These are phyloP conservation scores for Niveomyces coronatus DNA, from an alignment of 2,329 filamentous ascomycete genomes.

Conservation along the genomic window DNA sequence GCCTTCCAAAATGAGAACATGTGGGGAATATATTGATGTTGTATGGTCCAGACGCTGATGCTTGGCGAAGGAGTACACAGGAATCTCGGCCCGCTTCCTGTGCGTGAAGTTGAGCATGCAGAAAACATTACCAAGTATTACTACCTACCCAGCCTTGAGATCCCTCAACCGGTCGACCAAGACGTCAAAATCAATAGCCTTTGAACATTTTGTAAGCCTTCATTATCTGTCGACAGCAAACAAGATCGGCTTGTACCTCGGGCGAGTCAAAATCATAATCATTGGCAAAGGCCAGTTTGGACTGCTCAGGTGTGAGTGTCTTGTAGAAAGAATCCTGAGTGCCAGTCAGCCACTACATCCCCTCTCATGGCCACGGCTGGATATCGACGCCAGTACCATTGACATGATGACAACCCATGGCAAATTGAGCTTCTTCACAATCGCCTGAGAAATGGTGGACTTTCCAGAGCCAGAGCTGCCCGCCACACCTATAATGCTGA, in stretches of 20 bases:
- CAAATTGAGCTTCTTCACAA: slow-evolving; percentile 79
- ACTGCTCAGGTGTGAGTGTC: slow-evolving; percentile 68
- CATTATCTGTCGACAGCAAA: too few species aligned
- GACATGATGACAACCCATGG: slow-evolving; percentile 98
- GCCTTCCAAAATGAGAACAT: slow-evolving; percentile 89
- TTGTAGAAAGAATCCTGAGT: slow-evolving; percentile 94
- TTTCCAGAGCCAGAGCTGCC: slow-evolving; percentile 92
- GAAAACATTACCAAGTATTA: neutral
- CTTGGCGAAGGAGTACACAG: slow-evolving; percentile 89
- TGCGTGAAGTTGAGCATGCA: slow-evolving; percentile 10
- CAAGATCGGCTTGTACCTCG: too few species aligned
- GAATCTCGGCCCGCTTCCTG: slow-evolving; percentile 81
- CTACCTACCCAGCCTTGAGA: slow-evolving; percentile 76
- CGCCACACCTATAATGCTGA: slow-evolving; percentile 93
- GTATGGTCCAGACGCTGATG: slow-evolving; percentile 72
- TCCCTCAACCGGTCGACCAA: slow-evolving; percentile 70
- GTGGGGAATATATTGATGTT: slow-evolving; percentile 87
- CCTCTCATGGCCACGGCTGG: slow-evolving; percentile 9
- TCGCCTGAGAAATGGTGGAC: slow-evolving; percentile 85
- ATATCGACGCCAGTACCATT: slow-evolving; percentile 54
- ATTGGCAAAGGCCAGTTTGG: slow-evolving; percentile 71
- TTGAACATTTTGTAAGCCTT: slow-evolving; percentile 1
- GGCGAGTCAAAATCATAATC: slow-evolving; percentile 96
- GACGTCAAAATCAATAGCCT: slow-evolving; percentile 87
- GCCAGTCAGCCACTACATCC: slow-evolving; percentile 13